phyloP scores from a whole-genome alignment of 768 basidiomycete species.

The Podaxis carcinomalis region DNA sequence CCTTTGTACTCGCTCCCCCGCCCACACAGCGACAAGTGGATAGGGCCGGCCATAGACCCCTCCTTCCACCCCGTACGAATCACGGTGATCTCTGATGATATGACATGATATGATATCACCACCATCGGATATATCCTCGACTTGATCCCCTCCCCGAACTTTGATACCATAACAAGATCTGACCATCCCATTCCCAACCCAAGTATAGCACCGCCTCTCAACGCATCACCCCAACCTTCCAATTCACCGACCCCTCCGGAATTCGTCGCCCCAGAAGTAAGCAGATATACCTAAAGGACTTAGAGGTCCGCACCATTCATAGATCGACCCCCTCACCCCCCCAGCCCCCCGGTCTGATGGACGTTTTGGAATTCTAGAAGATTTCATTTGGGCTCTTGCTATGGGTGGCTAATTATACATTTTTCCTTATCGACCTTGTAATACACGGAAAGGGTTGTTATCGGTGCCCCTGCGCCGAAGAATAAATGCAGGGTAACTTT shows the following conservation, averaged over 20 bases:
- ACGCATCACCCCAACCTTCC: neutral
- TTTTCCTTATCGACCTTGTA: neutral
- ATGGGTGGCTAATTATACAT: neutral
- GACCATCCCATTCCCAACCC: neutral
- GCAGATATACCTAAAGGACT: neutral
- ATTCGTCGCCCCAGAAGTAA: neutral
- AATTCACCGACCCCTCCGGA: constrained; percentile 2
- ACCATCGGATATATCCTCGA: neutral
- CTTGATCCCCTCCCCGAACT: neutral
- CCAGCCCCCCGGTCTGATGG: neutral
- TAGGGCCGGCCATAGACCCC: neutral
- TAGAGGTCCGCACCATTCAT: neutral
- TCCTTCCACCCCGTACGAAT: neutral
- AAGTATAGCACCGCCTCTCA: neutral
- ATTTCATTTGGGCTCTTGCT: too few relatives aligned
- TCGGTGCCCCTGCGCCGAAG: neutral
- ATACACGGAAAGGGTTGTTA: neutral
- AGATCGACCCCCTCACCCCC: too few relatives aligned
- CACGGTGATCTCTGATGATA: neutral
- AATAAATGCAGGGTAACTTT: neutral
- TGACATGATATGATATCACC: neutral
- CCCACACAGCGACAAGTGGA: neutral
- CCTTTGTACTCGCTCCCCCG: neutral
- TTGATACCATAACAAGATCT: neutral
- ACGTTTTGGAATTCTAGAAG: neutral